Base-by-base conservation (phyloP, 2,329 filamentous ascomycete species). In the Cordyceps fumosorosea region DNA sequence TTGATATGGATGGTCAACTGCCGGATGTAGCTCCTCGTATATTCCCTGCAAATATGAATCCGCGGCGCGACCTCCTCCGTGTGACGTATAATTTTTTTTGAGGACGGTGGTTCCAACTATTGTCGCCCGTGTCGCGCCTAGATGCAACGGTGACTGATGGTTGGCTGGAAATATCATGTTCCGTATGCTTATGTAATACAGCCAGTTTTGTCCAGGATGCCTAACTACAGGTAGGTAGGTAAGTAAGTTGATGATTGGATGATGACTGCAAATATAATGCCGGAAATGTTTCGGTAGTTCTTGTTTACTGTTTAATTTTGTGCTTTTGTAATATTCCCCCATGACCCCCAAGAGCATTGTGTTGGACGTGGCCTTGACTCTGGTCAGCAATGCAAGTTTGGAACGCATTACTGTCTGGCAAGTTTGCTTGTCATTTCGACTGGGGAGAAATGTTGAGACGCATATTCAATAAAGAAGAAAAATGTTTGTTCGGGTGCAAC, bases 161-260 rank as follows among this genome's bases (percentile, higher is more conserved):
- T 40, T 56, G 45, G 45, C 51, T 53, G 62, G 62, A 64, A 64
- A 60, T 64, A 64, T 59, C 52, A 61, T 64, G 58, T 64, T 64
- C 62, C 57, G 48, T n/a, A n/a, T 54, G 62, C 32, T 64, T 64
- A 64, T 37, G 62, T 64, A 61, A 60, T 48, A 37, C 18, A 40
- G 20, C 32, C 29, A 29, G 29, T 7, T 29, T 29, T 1, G 5
- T 29, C 29, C 29, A 5, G 8, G 29, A 29, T 29, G 26, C 26
- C 6, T 44, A 3, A 5, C 14, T 5, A n/a, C 40, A 14, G 6
- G 26, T 3, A 5, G 37, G 37, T 40, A 40, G 37, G 37, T 12
- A 40, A 18, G 1, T 6, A 44, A 7, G 42, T 44, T 18, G 14
- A n/a, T 18, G 16, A 44, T 16, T n/a, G 42, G 16, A 44, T 12